Percentiles rank a stretch among this genome's conserved stretches.
Evolutionary conservation across 257 asterid genomes (phyloP).

Genomic region (Orobanche coerulescens): DNA sequence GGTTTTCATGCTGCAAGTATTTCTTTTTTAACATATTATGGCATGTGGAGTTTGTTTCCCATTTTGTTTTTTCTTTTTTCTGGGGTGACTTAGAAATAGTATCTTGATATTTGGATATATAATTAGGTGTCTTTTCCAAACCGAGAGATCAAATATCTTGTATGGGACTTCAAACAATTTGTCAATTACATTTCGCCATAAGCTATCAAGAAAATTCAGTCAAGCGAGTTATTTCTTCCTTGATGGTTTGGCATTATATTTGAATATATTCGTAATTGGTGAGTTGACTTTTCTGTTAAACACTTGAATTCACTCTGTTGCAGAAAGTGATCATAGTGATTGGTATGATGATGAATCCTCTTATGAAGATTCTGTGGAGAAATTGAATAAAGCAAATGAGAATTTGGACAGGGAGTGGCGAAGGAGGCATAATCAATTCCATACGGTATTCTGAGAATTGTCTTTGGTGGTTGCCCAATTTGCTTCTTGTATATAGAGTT

Average conservation of each 20-base stretch:
- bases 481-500: neutral
- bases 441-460: slow-evolving; percentile 46
- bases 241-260: slow-evolving; percentile 6
- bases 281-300: neutral
- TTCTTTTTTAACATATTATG: too few relatives aligned
- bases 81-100: too few relatives aligned
- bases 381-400: slow-evolving; percentile 28
- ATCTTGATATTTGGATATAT: too few relatives aligned
- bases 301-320: slow-evolving; percentile 3
- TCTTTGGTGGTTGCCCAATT: neutral
- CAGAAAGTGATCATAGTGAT: slow-evolving; percentile 45
- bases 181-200: too few relatives aligned
- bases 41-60: too few relatives aligned
- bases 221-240: too few relatives aligned
- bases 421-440: slow-evolving; percentile 57
- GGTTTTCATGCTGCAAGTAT: too few relatives aligned
- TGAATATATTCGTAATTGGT: neutral
- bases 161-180: too few relatives aligned
- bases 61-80: too few relatives aligned
- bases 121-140: too few relatives aligned
- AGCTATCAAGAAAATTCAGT: too few relatives aligned
- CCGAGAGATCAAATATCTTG: too few relatives aligned
- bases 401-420: slow-evolving; percentile 80
- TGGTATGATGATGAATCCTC: slow-evolving; percentile 64
- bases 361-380: slow-evolving; percentile 30